Evolutionary conservation across 2,329 filamentous ascomycete genomes (phyloP), one percentile per base, ranked within the genome.

Genomic region (Aspergillus ustus): DNA sequence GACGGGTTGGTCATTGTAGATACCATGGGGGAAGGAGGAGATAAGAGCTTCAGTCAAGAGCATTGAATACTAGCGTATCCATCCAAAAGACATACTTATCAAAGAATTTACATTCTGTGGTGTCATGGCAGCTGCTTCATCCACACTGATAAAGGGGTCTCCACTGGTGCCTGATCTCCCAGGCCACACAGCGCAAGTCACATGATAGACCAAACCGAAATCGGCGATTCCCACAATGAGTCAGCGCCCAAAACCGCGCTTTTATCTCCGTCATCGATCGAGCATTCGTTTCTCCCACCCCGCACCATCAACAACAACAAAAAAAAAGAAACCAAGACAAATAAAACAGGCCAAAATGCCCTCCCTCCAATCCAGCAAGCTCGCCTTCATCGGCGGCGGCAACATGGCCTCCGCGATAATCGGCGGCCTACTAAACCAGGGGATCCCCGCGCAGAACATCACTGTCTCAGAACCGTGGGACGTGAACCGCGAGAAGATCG

Each of bases 321-420:
- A n/a, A 52, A 13, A n/a, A 28, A 4, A 13, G 8, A 48, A 19
- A 29, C 17, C 19, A n/a, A n/a, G n/a, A 57, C 22, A 29, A 17
- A 29, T 31, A 17, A 34, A 34, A n/a, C 13, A 19, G 9, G 25
- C 25, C 51, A 28, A 9, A 53, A 53, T 59, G 57, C 51, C 57
- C 8, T 66, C 71, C 55, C 68, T 75, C 19, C 72, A 73, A 66
- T 60, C 71, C 19, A 75, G 72, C 68, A 72, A 70, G 44, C 63
- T 75, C 62, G 70, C 72, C 72, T 75, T 75, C 63, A 74, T 75
- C 31, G 73, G 73, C 61, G 73, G 73, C 28, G 73, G 73, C 62
- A 75, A 75, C 66, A 75, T 75, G 73, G 73, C 73, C 60, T 73
- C 72, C 31, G 73, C 73, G 57, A 75, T 75, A 29, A 75, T 75